Base-by-base conservation (phyloP, 1,284 basidiomycete species). In the Exsudoporus floridanus region DNA sequence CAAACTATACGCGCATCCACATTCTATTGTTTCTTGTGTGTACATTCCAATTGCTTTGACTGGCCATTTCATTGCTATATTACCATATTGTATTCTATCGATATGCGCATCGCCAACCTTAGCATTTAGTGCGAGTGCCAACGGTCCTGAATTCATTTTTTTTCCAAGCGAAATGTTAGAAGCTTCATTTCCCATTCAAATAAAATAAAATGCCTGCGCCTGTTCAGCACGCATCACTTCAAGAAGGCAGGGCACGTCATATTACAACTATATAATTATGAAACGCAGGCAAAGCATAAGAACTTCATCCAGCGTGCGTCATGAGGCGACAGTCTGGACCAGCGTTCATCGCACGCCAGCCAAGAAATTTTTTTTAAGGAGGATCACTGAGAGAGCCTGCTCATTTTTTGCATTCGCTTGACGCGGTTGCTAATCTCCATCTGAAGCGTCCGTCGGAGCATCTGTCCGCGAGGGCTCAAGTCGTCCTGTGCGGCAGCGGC, bases 401-500 rank as follows among this genome's bases (percentile, higher is more conserved):
- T 81, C 34, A 79, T 69, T 66, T 83, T 86, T 68, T 87, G 81
- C 70, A 88, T 75, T 52, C 79, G 79, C 62, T 82, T 83, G 49
- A 86, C 71, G 34, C 83, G 81, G 57, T 76, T 81, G 46, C 76
- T 76, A 51, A 90, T 70, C 55, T 86, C 81, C 36, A 74, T 72
- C 51, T 81, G 78, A 51, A 90, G 69, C 54, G 79, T 76, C 33
- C 74, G 70, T 42, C 81, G 72, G 23, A 77, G 67, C 13, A 49
- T 56, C 46, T 67, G 68, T 23, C 69, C 72, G 40, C 74, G 74
- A n/a, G 76, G 49, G 18, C 79, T 75, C 43, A 80, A 62, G 31
- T 77, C 76, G 39, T 79, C 74, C 59, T 82, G 77, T 25, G 80
- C 74, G 43, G 78, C 76, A 2, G 86, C 82, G 13, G 88, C 84